Evolutionary conservation across 768 basidiomycete species (phyloP), one percentile per base, ranked within the genome.

Genomic region (Kwoniella pini): DNA sequence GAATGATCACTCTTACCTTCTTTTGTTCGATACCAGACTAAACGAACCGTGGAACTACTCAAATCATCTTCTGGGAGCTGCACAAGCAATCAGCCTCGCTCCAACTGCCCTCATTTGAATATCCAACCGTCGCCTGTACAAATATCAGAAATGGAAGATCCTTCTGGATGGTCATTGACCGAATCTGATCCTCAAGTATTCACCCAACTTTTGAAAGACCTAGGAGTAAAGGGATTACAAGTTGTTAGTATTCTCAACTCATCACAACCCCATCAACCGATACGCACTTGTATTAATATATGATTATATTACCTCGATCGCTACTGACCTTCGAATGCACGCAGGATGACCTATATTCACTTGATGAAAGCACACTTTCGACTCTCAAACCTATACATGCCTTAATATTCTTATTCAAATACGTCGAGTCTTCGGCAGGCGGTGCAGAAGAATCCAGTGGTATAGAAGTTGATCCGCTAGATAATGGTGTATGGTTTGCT

Each of bases 361-460:
- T 78, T 10, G 77, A 78, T 49, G 43, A 67, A 3, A 63, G 58
- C 21, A 84, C 87, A 2, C 80, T 96, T 24, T 83, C 85, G 43
- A 82, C 85, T 11, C 79, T 94, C 19, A 84, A 89, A 69, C 94
- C 94, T 44, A 80, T 97, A 2, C 88, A 89, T 67, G 93, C 95
- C 0, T 82, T 98, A 26, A 88, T 98, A 61, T 97, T 98, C 77
- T 83, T 98, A 45, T 98, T 98, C 83, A 96, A 97, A 82, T 97
- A 91, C 88, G 80, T 92, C n/a, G 87, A 88, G 13, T 24, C 30
- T n/a, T 43, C 48, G 17, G 80, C 62, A 42, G 38, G 62, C 1
- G 69, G 49, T 27, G 67, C 45, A 65, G 78, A 17, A 64, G 74
- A 30, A 57, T 62, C 50, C 44, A 61, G 30, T 62, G 74, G 64